These are phyloP conservation scores for Thielaviopsis euricoi DNA, from an alignment of 2,329 filamentous ascomycete genomes.

Conservation along the genomic window DNA sequence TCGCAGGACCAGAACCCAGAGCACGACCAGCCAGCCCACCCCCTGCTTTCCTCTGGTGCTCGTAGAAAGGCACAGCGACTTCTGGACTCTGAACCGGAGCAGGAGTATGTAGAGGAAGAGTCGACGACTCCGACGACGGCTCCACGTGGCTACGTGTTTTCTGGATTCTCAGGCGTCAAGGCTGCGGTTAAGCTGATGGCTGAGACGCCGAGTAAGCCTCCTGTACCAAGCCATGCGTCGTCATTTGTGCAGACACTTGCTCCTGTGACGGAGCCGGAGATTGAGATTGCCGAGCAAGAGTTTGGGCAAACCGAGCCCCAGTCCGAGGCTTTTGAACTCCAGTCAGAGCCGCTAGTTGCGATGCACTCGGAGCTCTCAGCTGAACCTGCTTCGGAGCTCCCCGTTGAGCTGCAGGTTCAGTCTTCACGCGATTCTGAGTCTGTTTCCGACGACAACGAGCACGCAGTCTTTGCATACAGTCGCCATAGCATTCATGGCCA, in stretches of 20 bases:
- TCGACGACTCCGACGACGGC: conserved; percentile 1
- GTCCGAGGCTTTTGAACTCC: not conserved
- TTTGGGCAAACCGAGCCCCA: not conserved
- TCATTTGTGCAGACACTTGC: not conserved
- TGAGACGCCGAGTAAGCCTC: not conserved
- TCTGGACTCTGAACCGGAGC: not conserved
- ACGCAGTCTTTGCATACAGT: not conserved
- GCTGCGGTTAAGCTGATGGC: not conserved
- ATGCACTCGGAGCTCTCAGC: not conserved
- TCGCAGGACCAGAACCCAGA: not conserved
- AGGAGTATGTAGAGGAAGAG: not conserved
- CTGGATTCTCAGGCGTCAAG: not conserved
- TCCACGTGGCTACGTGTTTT: not conserved
- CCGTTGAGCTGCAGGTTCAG: not conserved
- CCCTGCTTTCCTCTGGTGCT: conserved; percentile 6
- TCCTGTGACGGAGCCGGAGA: not conserved
- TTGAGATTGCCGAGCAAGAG: not conserved
- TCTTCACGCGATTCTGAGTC: not conserved
- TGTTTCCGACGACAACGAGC: not conserved
- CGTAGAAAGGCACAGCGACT: conserved; percentile 5
- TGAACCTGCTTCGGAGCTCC: not conserved
- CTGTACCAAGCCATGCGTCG: not conserved
- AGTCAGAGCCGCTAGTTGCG: no score
- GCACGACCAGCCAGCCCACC: not conserved
- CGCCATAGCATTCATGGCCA: not conserved